Evolutionary conservation across 192 early-diverging fungal species (phyloP).

Genomic region (Funneliformis mosseae): DNA sequence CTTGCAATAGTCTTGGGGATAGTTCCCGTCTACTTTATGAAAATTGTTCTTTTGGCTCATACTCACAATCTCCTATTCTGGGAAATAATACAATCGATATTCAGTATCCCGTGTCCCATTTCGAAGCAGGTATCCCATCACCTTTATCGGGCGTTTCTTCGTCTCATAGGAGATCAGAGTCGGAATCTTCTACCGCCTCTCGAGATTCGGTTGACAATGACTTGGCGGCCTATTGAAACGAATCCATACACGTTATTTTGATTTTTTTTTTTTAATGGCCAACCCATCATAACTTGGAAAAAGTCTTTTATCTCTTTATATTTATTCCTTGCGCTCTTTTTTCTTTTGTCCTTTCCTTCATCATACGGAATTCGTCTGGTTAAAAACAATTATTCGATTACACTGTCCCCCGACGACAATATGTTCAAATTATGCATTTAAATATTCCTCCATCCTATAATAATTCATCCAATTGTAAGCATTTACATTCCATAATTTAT

Average conservation of each 20-base stretch:
- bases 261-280: no score
- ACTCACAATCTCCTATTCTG: neutral
- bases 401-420: neutral
- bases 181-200: neutral
- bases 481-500: no score
- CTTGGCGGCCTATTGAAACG: neutral
- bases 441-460: neutral
- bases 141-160: neutral
- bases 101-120: neutral
- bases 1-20: no score
- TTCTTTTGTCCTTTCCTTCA: no score
- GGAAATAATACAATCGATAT: constrained; percentile 15
- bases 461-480: neutral
- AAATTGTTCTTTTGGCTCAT: neutral
- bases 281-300: no score
- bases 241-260: no score
- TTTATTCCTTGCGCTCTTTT: no score
- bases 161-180: constrained; percentile 9
- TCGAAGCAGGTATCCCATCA: neutral
- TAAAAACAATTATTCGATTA: neutral
- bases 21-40: neutral
- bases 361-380: neutral
- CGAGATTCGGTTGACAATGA: constrained; percentile 7
- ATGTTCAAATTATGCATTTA: neutral
- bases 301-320: no score